These are phyloP conservation scores for Intubia oerlemansii DNA, from an alignment of 2,329 filamentous ascomycete species.

Conservation along the genomic window DNA sequence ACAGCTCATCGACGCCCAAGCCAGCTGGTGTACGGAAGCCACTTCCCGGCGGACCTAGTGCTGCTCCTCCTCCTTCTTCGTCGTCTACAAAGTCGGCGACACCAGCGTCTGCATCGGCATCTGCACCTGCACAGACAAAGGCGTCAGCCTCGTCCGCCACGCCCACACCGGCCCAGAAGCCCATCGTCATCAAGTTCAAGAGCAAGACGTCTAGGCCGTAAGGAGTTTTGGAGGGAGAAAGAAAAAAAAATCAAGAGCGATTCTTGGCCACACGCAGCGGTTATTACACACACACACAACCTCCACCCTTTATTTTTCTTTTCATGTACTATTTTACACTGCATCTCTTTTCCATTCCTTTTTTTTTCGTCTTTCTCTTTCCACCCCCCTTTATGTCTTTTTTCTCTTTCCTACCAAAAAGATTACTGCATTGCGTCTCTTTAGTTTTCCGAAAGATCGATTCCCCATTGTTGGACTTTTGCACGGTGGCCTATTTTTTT, in stretches of 20 bases:
- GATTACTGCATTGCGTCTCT: not conserved
- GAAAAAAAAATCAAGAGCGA: no score
- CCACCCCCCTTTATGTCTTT: not conserved
- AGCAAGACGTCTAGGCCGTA: conserved; percentile 5
- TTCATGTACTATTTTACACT: not conserved
- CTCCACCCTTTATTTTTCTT: no score
- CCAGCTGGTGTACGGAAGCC: no score
- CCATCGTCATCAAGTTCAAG: conserved; percentile 9
- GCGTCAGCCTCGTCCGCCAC: not conserved
- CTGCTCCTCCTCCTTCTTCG: no score
- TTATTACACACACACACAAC: no score
- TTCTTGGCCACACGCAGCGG: no score
- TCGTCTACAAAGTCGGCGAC: not conserved
- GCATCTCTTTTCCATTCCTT: not conserved
- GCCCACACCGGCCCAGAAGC: conserved; percentile 2
- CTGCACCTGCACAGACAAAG: not conserved
- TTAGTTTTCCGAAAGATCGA: no score
- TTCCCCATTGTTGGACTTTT: no score
- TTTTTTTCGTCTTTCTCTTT: no score
- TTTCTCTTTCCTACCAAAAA: conserved; percentile 1
- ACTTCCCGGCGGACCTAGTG: no score
- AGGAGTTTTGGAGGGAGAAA: no score
- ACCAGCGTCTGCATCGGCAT: not conserved
- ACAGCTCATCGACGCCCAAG: no score
- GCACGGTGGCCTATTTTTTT: not conserved